phyloP scores from a whole-genome alignment of 768 basidiomycete genomes.

The Plicaturopsis crispa region DNA sequence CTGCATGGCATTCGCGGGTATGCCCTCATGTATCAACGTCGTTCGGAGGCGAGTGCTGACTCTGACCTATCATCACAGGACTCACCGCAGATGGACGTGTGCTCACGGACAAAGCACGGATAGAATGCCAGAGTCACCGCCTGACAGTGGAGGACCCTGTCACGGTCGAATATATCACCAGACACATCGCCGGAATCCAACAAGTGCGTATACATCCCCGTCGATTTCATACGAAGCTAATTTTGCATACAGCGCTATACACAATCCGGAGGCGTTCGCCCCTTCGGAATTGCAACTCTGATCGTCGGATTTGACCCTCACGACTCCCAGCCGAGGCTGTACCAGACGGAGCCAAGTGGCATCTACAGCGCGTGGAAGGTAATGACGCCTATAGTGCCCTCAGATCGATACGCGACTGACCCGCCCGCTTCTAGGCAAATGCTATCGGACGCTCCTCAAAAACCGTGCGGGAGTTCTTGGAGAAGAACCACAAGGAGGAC shows the following conservation, averaged over 20 bases:
- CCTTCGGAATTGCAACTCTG: conserved; percentile 95
- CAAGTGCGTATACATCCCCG: conserved; percentile 49
- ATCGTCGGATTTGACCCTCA: conserved; percentile 96
- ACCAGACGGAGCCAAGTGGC: conserved; percentile 96
- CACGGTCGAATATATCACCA: conserved; percentile 96
- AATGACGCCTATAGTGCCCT: conserved; percentile 6
- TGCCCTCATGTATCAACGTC: conserved; percentile 12
- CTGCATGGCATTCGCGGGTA: conserved; percentile 96
- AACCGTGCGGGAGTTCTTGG: conserved; percentile 96
- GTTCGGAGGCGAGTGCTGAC: not conserved
- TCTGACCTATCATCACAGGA: conserved; percentile 39
- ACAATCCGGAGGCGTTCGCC: conserved; percentile 96
- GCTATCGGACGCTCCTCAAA: conserved; percentile 97
- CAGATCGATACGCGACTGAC: too few species aligned
- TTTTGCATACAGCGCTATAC: conserved; percentile 77
- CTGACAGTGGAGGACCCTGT: conserved; percentile 98
- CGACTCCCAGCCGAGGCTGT: conserved; percentile 80
- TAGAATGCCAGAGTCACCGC: conserved; percentile 96
- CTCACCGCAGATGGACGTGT: conserved; percentile 97
- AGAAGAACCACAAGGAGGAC: conserved; percentile 95
- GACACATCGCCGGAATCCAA: conserved; percentile 97
- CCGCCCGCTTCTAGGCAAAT: conserved; percentile 63
- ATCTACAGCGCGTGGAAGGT: conserved; percentile 99
- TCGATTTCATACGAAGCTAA: not conserved
- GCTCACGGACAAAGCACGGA: conserved; percentile 94